Percentiles rank a stretch among this genome's conserved stretches.
Conservation (phyloP, 305 asterid species). For the Fraxinus sp. region DNA sequence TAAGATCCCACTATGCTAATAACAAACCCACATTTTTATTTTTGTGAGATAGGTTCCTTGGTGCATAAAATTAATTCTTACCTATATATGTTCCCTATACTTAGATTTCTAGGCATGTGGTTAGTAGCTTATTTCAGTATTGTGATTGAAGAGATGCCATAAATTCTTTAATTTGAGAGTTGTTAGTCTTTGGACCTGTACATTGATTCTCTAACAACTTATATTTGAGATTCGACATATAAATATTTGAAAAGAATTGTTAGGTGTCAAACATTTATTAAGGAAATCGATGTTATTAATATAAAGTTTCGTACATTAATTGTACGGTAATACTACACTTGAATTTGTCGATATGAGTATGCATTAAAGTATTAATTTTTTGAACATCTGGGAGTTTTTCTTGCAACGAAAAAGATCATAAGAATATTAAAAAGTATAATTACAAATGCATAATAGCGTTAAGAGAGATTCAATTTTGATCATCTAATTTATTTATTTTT, state of each 20-base stretch:
- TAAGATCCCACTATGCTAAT: not conserved
- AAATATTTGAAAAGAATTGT: not conserved
- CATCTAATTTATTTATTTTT: no score
- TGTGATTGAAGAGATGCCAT: constrained; percentile 9
- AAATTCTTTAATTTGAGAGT: not conserved
- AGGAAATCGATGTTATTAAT: not conserved
- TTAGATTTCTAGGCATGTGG: not conserved
- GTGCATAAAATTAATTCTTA: not conserved
- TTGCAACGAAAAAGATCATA: not conserved
- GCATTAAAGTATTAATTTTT: not conserved
- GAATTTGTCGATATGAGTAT: not conserved
- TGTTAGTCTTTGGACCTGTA: constrained; percentile 19
- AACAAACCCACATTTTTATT: not conserved
- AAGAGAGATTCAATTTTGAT: not conserved
- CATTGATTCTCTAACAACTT: not conserved
- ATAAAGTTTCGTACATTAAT: no score
- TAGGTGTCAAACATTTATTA: not conserved
- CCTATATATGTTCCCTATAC: not conserved
- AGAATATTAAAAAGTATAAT: not conserved
- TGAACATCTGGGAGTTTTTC: not conserved
- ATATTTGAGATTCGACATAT: no score
- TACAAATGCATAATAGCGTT: not conserved
- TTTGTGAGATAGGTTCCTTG: not conserved
- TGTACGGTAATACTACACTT: not conserved
- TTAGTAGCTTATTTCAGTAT: constrained; percentile 12